Base-by-base conservation (phyloP, 2,329 filamentous ascomycete species). In the Pyricularia sp. region DNA sequence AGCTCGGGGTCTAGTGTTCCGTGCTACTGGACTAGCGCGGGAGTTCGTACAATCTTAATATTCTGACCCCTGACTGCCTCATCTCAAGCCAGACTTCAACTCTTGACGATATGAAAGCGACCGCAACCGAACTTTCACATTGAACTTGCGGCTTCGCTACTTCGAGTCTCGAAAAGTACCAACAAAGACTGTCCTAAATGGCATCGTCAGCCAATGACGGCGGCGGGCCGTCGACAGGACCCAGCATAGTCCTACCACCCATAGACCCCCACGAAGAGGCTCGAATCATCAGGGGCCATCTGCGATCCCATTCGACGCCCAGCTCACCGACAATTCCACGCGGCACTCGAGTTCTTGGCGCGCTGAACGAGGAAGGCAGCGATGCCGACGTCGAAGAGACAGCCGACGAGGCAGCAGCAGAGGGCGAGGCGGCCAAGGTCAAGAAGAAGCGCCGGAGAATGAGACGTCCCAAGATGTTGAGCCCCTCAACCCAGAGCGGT, bases 311-410 rank as follows among this genome's bases (percentile, higher is more conserved):
- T 26, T 84, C 84, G 10, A 76, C 79, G 14, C 74, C 80, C 5
- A 83, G 78, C 71, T 86, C 86, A 12, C 85, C 87, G 2, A 81
- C 80, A 1, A 74, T 78, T 7, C 75, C 78, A 1, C 81, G 84
- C 58, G 79, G 81, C 33, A 72, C 71, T n/a, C 74, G 75, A n/a
- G 68, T 70, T n/a, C 70, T 72, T 14, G 72, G 72, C 11, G 66
- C 63, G 65, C 25, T 69, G 12, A 70, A 82, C 63, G 81, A 86
- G 70, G 85, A 84, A 71, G 88, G 87, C 25, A 92, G 88, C 76
- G 92, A 94, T 77, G 88, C 84, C 17, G 90, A 91, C 77, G 92
- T 90, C 1, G 94, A 97, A 76, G 92, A 95, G 76, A 97, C 93
- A 64, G 92, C 89, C 0, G 92, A 93, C 68, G 94, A 97, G 75